Conservation (phyloP, 371 early-diverging fungal genomes). For the Umbelopsis sp. region DNA sequence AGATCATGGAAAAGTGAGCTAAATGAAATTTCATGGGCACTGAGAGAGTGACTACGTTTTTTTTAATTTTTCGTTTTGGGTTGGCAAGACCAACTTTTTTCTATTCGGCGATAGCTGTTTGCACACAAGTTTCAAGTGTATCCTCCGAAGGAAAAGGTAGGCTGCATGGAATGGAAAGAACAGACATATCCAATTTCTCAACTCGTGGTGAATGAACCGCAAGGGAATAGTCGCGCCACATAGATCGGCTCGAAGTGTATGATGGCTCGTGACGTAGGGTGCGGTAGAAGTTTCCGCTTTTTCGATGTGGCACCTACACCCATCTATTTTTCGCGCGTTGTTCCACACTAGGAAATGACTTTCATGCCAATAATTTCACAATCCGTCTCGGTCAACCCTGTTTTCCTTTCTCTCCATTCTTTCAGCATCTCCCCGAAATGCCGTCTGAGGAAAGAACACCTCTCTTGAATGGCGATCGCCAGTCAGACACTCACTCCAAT, state of each 20-base stretch:
- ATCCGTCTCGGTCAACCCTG: not conserved
- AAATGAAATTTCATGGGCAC: no score
- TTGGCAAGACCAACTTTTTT: not conserved
- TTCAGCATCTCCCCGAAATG: slow-evolving; percentile 12
- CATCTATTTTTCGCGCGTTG: not conserved
- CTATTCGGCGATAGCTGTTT: not conserved
- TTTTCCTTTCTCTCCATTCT: not conserved
- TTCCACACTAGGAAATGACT: not conserved
- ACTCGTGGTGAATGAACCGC: not conserved
- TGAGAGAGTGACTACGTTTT: no score
- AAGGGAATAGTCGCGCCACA: not conserved
- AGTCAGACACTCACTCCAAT: slow-evolving; percentile 7
- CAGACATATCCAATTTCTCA: not conserved
- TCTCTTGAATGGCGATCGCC: slow-evolving; percentile 25
- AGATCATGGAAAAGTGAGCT: no score
- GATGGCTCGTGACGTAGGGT: slow-evolving; percentile 1
- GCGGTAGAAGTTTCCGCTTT: not conserved
- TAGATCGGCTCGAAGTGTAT: not conserved
- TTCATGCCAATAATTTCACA: not conserved
- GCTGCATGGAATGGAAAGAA: not conserved
- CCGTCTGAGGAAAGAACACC: slow-evolving; percentile 36
- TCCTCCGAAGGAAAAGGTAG: not conserved
- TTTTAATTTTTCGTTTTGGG: not conserved
- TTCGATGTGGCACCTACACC: not conserved
- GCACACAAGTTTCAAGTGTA: not conserved